Evolutionary conservation across 768 basidiomycete species (phyloP), one percentile per base, ranked within the genome.

Genomic region (Piloderma croceum): DNA sequence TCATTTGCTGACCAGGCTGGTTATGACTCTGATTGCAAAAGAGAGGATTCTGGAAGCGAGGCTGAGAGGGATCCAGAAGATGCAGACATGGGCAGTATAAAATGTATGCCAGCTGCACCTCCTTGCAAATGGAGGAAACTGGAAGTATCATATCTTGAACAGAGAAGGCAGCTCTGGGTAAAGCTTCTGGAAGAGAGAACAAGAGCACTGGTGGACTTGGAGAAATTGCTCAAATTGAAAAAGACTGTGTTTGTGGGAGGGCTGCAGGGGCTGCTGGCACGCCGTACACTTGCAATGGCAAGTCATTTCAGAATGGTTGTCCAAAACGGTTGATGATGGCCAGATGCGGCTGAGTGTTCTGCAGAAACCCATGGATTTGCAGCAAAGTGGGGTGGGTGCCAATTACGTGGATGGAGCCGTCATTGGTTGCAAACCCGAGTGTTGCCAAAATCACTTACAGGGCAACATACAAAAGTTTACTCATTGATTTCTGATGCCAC

Each of bases 281-380:
- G 38, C 19, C 48, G 45, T 4, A 46, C 57, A 22, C 36, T 41
- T 24, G 42, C 52, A 37, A 59, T 62, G 24, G 39, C 52, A 25
- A 29, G 15, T 20, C 35, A 23, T 33, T 27, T 46, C 24, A 12
- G 23, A 12, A 35, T 46, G 33, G 29, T 60, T 13, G 36, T 58
- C 18, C 48, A 50, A 7, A 52, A 54, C 31, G 20, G 36, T 3
- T 31, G 41, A 12, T 17, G 10, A 3, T 19, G 25, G 21, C 52
- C 52, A 9, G 53, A 57, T 5, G 52, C 54, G 23, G 57, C 54
- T 6, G 19, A 47, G 37, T 22, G 18, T 7, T 49, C 51, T 38
- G 60, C 56, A 18, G 54, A 45, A 24, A 33, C 31, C 6, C 31
- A 45, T 18, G 10, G 6, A 20, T 36, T 43, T 20, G 15, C 42